These are phyloP conservation scores for Xylaria longipes DNA, from an alignment of 495 filamentous ascomycete genomes.

Conservation along the genomic window DNA sequence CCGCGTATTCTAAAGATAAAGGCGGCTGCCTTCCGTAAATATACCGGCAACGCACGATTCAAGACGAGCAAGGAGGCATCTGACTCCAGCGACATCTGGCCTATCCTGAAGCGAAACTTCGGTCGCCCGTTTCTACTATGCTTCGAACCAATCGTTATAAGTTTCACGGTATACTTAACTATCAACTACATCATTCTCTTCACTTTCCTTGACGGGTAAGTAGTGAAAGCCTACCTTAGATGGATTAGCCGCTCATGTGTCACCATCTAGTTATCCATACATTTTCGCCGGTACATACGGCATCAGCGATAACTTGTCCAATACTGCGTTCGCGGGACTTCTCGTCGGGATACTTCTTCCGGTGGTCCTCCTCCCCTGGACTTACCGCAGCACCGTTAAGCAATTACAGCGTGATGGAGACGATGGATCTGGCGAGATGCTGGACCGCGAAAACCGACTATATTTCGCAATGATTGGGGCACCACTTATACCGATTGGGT, in stretches of 20 bases:
- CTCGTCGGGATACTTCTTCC: slow-evolving; percentile 57
- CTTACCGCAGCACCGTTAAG: slow-evolving; percentile 34
- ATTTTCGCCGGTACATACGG: slow-evolving; percentile 63
- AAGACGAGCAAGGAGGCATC: slow-evolving; percentile 71
- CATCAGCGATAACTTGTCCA: slow-evolving; percentile 58
- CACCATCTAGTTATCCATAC: slow-evolving; percentile 57
- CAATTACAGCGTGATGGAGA: slow-evolving; percentile 28
- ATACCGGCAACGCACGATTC: slow-evolving; percentile 69
- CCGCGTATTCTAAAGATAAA: slow-evolving; percentile 68
- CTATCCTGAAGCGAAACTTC: slow-evolving; percentile 66
- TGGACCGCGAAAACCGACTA: slow-evolving; percentile 55
- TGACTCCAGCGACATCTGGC: slow-evolving; percentile 60
- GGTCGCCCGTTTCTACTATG: slow-evolving; percentile 73
- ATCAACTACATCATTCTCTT: slow-evolving; percentile 69
- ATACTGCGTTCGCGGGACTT: slow-evolving; percentile 64
- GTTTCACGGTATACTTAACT: slow-evolving; percentile 63
- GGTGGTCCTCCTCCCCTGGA: slow-evolving; percentile 51
- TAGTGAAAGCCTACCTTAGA: neutral
- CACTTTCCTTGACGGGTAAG: slow-evolving; percentile 58
- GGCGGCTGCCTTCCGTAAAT: slow-evolving; percentile 65
- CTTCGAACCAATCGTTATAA: slow-evolving; percentile 72
- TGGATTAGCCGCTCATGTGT: neutral
- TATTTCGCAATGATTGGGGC: slow-evolving; percentile 63
- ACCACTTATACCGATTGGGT: slow-evolving; percentile 53
- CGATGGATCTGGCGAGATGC: slow-evolving; percentile 40